Conservation (phyloP, 2,329 filamentous ascomycete genomes). For the Bipolaris gigantea region DNA sequence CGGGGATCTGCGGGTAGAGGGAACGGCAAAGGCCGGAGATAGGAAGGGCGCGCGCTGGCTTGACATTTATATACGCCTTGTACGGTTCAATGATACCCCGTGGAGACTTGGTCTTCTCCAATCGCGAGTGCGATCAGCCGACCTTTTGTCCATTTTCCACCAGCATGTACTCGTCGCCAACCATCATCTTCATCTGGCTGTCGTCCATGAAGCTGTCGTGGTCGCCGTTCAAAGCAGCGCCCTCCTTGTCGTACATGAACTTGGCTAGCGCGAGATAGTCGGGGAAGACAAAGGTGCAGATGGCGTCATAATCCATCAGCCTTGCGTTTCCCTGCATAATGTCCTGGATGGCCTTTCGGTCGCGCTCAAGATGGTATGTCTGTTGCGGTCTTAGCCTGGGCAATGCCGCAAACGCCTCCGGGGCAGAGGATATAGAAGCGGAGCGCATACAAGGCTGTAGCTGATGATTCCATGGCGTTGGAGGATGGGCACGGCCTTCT, state of each 20-base stretch:
- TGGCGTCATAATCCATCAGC: slow-evolving; percentile 51
- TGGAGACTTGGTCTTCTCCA: slow-evolving; percentile 9
- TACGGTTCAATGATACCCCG: slow-evolving; percentile 22
- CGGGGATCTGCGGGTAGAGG: slow-evolving; percentile 33
- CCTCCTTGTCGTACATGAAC: slow-evolving; percentile 52
- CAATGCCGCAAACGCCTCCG: neutral
- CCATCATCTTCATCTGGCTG: slow-evolving; percentile 50
- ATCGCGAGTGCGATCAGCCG: slow-evolving; percentile 3
- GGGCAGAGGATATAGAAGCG: neutral
- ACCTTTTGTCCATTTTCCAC: slow-evolving; percentile 32
- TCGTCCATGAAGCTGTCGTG: slow-evolving; percentile 48
- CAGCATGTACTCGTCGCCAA: slow-evolving; percentile 50
- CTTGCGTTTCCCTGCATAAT: slow-evolving; percentile 51
- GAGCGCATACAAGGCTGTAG: slow-evolving; percentile 48
- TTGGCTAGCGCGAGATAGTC: slow-evolving; percentile 51
- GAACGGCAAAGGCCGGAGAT: slow-evolving; percentile 28
- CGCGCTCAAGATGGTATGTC: slow-evolving; percentile 51
- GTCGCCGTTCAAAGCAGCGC: slow-evolving; percentile 44
- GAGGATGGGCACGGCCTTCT: slow-evolving; percentile 49
- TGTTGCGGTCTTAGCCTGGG: slow-evolving; percentile 21
- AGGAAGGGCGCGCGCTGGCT: slow-evolving; percentile 2
- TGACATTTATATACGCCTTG: slow-evolving; percentile 7
- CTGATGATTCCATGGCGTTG: slow-evolving; percentile 49
- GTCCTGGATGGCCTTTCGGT: slow-evolving; percentile 49
- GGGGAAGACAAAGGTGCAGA: slow-evolving; percentile 53